Evolutionary conservation across 2,329 filamentous ascomycete species (phyloP).

Genomic region (Penicillium palitans): DNA sequence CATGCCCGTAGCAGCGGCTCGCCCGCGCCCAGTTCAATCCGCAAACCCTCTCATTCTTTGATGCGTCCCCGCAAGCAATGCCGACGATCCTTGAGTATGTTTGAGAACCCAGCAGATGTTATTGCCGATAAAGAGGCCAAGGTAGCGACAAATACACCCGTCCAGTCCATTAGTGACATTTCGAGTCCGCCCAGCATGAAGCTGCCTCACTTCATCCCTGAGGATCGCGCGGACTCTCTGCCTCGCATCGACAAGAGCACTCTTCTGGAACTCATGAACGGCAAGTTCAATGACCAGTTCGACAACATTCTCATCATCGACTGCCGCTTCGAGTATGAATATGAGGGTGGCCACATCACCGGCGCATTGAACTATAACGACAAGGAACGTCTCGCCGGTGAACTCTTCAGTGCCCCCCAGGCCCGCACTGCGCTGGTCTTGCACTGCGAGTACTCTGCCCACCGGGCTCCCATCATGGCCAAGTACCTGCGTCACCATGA

Average conservation of each 20-base stretch:
- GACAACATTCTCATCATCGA: constrained; percentile 86
- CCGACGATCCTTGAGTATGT: constrained; percentile 95
- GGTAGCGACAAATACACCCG: constrained; percentile 52
- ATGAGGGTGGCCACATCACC: constrained; percentile 91
- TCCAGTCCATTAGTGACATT: constrained; percentile 79
- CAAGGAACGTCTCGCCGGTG: constrained; percentile 78
- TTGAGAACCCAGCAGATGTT: constrained; percentile 84
- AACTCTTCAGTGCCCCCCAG: constrained; percentile 71
- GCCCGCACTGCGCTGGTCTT: constrained; percentile 82
- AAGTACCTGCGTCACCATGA: constrained; percentile 89
- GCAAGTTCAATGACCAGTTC: constrained; percentile 73
- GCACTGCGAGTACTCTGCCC: constrained; percentile 97
- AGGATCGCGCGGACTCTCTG: constrained; percentile 79
- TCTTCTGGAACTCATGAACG: constrained; percentile 82
- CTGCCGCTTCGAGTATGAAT: constrained; percentile 98
- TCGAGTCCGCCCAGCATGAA: constrained; percentile 72
- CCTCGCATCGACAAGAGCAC: constrained; percentile 83
- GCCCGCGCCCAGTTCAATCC: constrained; percentile 67
- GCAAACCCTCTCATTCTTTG: constrained; percentile 71
- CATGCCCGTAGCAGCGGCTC: constrained; percentile 69
- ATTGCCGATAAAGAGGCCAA: constrained; percentile 74
- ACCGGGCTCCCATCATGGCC: constrained; percentile 94
- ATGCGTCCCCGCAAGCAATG: constrained; percentile 82
- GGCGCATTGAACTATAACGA: constrained; percentile 96
- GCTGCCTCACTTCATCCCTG: constrained; percentile 79